Percentiles rank a stretch among this genome's conserved stretches.
Conservation (phyloP, 2,329 filamentous ascomycete species). For the Dendryphion nanum region DNA sequence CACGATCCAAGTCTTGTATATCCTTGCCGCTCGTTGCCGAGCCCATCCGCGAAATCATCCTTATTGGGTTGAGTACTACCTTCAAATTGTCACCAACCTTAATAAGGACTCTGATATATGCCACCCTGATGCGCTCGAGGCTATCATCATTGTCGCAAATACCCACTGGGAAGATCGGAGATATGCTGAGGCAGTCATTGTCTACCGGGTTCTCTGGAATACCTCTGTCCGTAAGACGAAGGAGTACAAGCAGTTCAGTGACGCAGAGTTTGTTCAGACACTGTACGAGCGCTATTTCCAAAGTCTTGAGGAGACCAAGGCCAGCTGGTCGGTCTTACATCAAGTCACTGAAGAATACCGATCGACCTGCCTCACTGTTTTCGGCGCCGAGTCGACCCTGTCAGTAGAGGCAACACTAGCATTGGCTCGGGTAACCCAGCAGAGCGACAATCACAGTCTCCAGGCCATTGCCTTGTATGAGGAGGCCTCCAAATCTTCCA, state of each 20-base stretch:
- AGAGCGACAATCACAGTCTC: no score
- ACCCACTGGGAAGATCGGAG: slow-evolving; percentile 48
- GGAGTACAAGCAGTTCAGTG: slow-evolving; percentile 43
- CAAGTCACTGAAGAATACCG: slow-evolving; percentile 45
- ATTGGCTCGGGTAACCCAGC: no score
- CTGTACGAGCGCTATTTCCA: slow-evolving; percentile 49
- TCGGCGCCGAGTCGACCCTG: slow-evolving; percentile 42
- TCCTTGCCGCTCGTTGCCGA: slow-evolving; percentile 40
- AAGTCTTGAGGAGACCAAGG: slow-evolving; percentile 43
- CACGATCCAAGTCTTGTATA: slow-evolving; percentile 50
- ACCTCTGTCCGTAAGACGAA: slow-evolving; percentile 46
- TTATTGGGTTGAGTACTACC: slow-evolving; percentile 48
- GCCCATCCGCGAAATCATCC: slow-evolving; percentile 42
- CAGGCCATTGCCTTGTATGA: no score
- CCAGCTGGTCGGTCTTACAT: slow-evolving; percentile 39
- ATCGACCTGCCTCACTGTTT: slow-evolving; percentile 40
- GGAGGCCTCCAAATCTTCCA: no score
- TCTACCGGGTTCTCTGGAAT: slow-evolving; percentile 46
- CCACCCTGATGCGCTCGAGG: slow-evolving; percentile 42
- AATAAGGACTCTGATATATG: slow-evolving; percentile 41
- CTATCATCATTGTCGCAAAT: slow-evolving; percentile 42
- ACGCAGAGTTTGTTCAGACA: slow-evolving; percentile 40
- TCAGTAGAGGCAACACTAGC: slow-evolving; percentile 44
- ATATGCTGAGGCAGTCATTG: slow-evolving; percentile 42
- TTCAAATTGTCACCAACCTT: slow-evolving; percentile 45